Evolutionary conservation across 176 grass and related monocot species (phyloP).

Genomic region (Carex kokanica): DNA sequence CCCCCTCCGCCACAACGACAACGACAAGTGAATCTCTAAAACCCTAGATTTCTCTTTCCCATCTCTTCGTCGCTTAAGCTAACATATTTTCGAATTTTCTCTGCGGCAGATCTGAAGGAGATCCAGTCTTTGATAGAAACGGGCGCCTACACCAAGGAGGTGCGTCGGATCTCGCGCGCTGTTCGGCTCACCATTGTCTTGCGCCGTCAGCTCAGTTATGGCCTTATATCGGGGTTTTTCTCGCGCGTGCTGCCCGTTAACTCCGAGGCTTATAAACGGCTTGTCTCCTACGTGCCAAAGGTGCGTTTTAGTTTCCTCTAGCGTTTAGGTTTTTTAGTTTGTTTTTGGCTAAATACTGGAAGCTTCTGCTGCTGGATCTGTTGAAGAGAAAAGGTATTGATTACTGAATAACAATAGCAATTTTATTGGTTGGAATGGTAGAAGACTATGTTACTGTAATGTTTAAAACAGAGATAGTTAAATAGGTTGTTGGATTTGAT

Average conservation of each 20-base stretch:
- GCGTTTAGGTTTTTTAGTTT: neutral
- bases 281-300: constrained; percentile 54
- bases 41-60: constrained; percentile 23
- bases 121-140: constrained; percentile 66
- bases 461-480: neutral
- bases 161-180: constrained; percentile 61
- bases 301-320: constrained; percentile 19
- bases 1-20: constrained; percentile 19
- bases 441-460: neutral
- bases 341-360: neutral
- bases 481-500: neutral
- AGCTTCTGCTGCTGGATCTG: constrained; percentile 4
- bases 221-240: constrained; percentile 58
- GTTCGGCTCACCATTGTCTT: constrained; percentile 67
- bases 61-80: neutral
- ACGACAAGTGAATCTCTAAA: constrained; percentile 28
- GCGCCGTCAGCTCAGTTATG: constrained; percentile 50
- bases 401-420: neutral
- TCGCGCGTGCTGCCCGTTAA: constrained; percentile 36
- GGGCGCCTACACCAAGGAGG: constrained; percentile 67
- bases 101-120: constrained; percentile 74
- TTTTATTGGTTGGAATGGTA: neutral
- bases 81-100: neutral
- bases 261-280: constrained; percentile 48
- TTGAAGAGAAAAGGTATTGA: no score